A percentile compares a stretch with the other conserved stretches of the same genome.
These are phyloP conservation scores for Wickerhamomyces subpelliculosus DNA, from an alignment of 805 yeast species.

Conservation along the genomic window DNA sequence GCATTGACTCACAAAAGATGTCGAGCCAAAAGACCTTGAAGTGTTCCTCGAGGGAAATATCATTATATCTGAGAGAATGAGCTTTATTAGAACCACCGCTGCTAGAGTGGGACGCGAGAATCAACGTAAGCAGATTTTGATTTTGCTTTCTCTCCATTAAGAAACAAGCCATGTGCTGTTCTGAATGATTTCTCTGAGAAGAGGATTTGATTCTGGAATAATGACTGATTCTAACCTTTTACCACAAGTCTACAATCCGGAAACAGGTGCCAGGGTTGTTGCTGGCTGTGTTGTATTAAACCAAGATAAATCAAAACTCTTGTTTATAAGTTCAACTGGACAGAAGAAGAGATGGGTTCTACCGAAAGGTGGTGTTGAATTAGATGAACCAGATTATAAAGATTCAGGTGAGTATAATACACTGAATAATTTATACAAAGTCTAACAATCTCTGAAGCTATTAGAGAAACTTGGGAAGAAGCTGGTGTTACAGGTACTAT, in stretches of 20 bases:
- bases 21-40: too few relatives aligned
- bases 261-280: slow-evolving; percentile 75
- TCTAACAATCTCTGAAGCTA: slow-evolving; percentile 40
- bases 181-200: too few relatives aligned
- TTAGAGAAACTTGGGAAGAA: slow-evolving; percentile 96
- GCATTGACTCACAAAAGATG: too few relatives aligned
- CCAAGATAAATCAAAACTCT: slow-evolving; percentile 47
- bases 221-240: neutral
- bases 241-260: slow-evolving; percentile 44
- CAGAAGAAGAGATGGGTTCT: slow-evolving; percentile 72
- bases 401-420: slow-evolving; percentile 1
- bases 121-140: slow-evolving; percentile 19
- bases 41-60: too few relatives aligned
- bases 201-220: neutral
- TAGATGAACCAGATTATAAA: slow-evolving; percentile 49
- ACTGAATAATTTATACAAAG: neutral
- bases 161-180: too few relatives aligned
- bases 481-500: slow-evolving; percentile 80
- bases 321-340: slow-evolving; percentile 73
- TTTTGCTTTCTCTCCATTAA: neutral
- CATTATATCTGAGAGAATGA: neutral
- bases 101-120: slow-evolving; percentile 15
- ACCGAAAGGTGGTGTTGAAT: slow-evolving; percentile 94
- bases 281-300: slow-evolving; percentile 87
- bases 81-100: slow-evolving; percentile 1